Evolutionary conservation across 2,329 filamentous ascomycete species (phyloP), one percentile per base, ranked within the genome.

Genomic region (Botrytis paeoniae): DNA sequence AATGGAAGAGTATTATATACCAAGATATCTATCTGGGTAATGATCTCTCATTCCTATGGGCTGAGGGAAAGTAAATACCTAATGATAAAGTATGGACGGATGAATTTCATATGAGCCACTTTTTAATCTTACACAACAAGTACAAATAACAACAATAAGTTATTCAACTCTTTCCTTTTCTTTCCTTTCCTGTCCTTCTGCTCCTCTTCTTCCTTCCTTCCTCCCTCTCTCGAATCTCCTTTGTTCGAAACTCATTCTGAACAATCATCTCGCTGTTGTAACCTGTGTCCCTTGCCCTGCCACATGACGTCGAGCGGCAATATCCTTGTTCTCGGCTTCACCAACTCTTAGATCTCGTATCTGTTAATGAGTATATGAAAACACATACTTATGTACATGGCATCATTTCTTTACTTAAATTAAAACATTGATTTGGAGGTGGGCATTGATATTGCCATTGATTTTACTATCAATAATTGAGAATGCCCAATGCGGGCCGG

Each of bases 401-500:
- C 45, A 54, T 29, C 57, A n/a, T 45, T 35, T 35, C 43, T 16
- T 22, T 10, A 60, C 14, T 35, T 25, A 4, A 12, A 20, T 43
- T 35, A 18, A n/a, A 5, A 37, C 22, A 45, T 61, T 20, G 22
- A 35, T 61, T 69, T 45, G 10, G 43, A 41, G 39, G 37, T 51
- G 32, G 70, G n/a, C 68, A 59, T 66, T 61, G 62, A 20, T 39
- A 72, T 72, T 35, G 32, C 25, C 16, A 29, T 66, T 39, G 22
- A 5, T 20, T 29, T 14, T 20, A 39, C 70, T 35, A 61, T 41
- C 63, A 51, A 69, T 70, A 32, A 32, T 45, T 45, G 63, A 72
- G 41, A 41, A 73, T 73, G 72, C 66, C 69, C 68, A 62, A 59
- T 71, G 61, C 48, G 18, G 63, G 63, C 65, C 70, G 41, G 39